These are phyloP conservation scores for Aeschynomene evenia DNA, from an alignment of 306 rosid species.

Conservation along the genomic window DNA sequence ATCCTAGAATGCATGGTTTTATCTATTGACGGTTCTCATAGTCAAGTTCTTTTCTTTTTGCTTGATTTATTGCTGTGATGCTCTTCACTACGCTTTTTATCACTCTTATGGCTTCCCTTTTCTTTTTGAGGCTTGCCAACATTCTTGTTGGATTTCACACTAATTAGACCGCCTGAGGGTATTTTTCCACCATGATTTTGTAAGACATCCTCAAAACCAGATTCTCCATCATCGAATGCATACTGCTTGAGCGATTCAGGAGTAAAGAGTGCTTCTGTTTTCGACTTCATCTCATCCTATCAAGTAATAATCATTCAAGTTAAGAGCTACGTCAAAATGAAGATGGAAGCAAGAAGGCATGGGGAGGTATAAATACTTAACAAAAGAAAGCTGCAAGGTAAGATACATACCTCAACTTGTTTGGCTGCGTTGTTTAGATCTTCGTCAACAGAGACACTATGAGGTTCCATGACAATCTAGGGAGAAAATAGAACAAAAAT, in stretches of 20 bases:
- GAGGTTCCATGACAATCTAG: conserved; percentile 78
- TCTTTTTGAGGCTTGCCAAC: conserved; percentile 38
- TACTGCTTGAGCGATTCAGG: conserved; percentile 56
- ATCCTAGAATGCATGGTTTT: neutral
- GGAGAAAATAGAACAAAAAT: conserved; percentile 6
- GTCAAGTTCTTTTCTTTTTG: conserved; percentile 49
- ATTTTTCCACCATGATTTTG: conserved; percentile 51
- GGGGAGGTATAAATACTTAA: neutral
- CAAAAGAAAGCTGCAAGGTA: neutral
- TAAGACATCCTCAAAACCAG: conserved; percentile 48
- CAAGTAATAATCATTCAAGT: conserved; percentile 17
- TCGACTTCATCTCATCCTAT: conserved; percentile 61
- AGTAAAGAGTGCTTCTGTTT: conserved; percentile 42
- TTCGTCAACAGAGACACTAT: conserved; percentile 66
- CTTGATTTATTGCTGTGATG: conserved; percentile 43
- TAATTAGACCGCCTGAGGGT: conserved; percentile 57
- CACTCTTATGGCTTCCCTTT: conserved; percentile 44
- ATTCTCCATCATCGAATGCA: conserved; percentile 57
- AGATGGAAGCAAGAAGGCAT: neutral
- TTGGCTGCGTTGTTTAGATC: conserved; percentile 81
- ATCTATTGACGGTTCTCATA: neutral
- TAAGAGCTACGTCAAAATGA: conserved; percentile 9
- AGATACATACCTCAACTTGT: conserved; percentile 62
- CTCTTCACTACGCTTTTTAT: conserved; percentile 50
- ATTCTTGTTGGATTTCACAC: conserved; percentile 52